Evolutionary conservation across 140 eudicot species (phyloP), one percentile per base, ranked within the genome.

Genomic region (Flaveria floridana): DNA sequence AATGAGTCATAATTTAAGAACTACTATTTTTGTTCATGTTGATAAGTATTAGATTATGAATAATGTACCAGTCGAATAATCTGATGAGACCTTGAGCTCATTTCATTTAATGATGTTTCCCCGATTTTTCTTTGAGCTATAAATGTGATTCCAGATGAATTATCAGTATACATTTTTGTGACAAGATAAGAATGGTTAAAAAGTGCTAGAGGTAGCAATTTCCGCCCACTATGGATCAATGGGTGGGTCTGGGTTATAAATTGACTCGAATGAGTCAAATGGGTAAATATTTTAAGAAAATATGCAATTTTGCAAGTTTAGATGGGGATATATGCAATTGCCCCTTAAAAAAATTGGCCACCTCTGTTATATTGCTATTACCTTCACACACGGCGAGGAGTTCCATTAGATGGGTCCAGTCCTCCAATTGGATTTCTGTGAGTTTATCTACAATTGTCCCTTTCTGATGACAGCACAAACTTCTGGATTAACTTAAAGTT

Each of bases 51-150:
- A 44, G 1, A 26, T 11, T 50, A 74, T 70, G 23, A 55, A 80
- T 25, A 70, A 51, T 39, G 66, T 88, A 94, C 99, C 95, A 94
- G 87, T 70, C 97, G 89, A 25, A 94, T 82, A 63, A 94, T 94
- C 72, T 94, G 99, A 78, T 94, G 99, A 81, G 99, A 94, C 78
- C 99, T 89, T 3, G 99, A 94, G 80, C 99, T 94, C 76, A 81
- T 46, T 81, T 94, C 96, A 50, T 94, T 94, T 52, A 90, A 71
- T 51, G 95, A 68, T 58, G 99, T 94, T 83, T 94, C 99, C 48
- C 97, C 97, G 23, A 82, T 88, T 75, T 83, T 88, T 79, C 99
- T 85, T 85, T 94, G 92, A 76, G 99, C 99, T 94, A 82, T 74
- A 82, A 65, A 51, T 73, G 78, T 44, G 64, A 69, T 18, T 12